These are phyloP conservation scores for Triticum aestivum DNA, from an alignment of 176 grass and related monocot genomes.

Conservation along the genomic window DNA sequence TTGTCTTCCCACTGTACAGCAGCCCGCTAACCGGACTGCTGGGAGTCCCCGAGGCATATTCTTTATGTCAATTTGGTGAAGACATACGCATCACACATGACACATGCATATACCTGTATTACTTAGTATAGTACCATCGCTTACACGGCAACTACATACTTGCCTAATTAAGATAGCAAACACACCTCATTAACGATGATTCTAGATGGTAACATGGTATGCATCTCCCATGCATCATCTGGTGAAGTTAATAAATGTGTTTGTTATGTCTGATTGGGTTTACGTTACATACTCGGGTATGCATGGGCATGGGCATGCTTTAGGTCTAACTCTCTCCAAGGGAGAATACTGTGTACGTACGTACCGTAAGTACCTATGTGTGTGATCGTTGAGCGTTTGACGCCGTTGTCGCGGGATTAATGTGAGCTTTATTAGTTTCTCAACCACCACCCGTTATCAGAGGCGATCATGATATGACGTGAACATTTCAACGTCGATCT, in stretches of 20 bases:
- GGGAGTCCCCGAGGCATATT: too few species aligned
- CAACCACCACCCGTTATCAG: neutral
- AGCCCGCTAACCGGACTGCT: too few species aligned
- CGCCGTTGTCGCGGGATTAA: neutral
- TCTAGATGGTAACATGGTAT: neutral
- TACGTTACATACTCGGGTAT: neutral
- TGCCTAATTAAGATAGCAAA: too few species aligned
- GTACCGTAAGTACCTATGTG: neutral
- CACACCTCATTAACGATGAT: neutral
- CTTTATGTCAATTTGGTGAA: neutral
- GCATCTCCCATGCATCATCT: neutral
- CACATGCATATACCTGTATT: too few species aligned
- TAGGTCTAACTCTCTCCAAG: too few species aligned
- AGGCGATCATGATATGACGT: conserved; percentile 6
- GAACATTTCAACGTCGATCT: neutral
- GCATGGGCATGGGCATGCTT: neutral
- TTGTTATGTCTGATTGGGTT: neutral
- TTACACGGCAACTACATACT: too few species aligned
- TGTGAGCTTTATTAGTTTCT: neutral
- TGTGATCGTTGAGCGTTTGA: neutral
- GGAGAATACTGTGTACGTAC: neutral
- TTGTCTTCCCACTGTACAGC: too few species aligned
- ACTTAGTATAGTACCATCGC: too few species aligned
- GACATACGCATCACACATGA: neutral
- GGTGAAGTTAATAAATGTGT: neutral